Evolutionary conservation across 164 flowering plant species (phyloP), one percentile per base, ranked within the genome.

Genomic region (Chloranthus sessilifolius): DNA sequence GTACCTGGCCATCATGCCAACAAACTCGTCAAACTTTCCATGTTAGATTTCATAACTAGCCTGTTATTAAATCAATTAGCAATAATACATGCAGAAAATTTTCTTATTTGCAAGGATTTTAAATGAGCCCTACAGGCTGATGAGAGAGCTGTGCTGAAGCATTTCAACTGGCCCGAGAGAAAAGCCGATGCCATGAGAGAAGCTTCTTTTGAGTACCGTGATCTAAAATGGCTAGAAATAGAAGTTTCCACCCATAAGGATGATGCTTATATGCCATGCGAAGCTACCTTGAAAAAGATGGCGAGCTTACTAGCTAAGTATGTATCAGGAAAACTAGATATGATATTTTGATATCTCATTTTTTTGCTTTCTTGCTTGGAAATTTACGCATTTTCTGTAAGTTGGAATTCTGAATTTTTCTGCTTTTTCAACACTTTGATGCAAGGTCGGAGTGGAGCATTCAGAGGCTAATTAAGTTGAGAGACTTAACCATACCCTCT

Each of bases 171-270:
- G 90, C 90, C 86, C 7, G 86, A 83, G 75, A 74, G 33, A 55
- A 83, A 78, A 63, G 86, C 82, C n/a, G 90, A 83, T 75, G 81
- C 84, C 38, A 60, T 83, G 75, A 48, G 86, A 38, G 90, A 83
- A 70, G 86, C 86, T 49, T 82, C 90, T 12, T 41, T 83, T 30
- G 90, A 78, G 43, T 83, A 80, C 52, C 79, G 86, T 15, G 80
- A 67, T 30, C 74, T 83, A 17, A 83, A 74, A 59, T 25, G 65
- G 43, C 53, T 83, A 37, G 76, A 76, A 61, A 58, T 3, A 33
- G 86, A 78, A 59, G 51, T 78, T 59, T 74, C 73, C 43, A 71
- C 67, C 5, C 73, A 54, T 34, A 53, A 58, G 65, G 78, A 80
- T 72, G 82, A 76, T 43, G 19, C 59, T 1, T 47, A 23, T 46